phyloP scores from a whole-genome alignment of 495 filamentous ascomycete species.

The Astrothelium subdiscretum region DNA sequence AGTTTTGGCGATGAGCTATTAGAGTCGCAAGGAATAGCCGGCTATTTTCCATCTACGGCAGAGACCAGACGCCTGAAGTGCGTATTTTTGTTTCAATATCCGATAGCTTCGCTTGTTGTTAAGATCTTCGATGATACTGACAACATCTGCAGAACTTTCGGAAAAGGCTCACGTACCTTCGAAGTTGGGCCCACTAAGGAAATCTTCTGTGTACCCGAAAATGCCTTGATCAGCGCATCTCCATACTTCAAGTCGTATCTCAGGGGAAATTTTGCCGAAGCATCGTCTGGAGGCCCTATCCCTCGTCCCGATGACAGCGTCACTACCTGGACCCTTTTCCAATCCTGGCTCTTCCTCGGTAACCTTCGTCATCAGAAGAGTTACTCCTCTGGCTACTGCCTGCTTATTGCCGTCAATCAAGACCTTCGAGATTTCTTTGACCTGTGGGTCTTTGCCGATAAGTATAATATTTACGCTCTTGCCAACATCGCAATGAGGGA shows the following conservation, averaged over 20 bases:
- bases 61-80: too few species aligned
- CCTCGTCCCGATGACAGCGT: neutral
- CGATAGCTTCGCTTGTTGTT: too few species aligned
- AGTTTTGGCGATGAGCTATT: too few species aligned
- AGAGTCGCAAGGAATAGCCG: too few species aligned
- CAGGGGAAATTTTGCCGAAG: neutral
- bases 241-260: neutral
- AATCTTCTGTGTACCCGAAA: neutral
- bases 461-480: neutral
- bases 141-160: neutral
- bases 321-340: neutral
- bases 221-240: neutral
- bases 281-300: neutral
- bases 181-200: neutral
- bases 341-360: neutral
- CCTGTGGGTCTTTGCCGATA: neutral
- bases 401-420: neutral
- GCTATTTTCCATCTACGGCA: too few species aligned
- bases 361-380: neutral
- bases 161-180: neutral
- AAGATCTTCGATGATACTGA: too few species aligned
- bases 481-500: neutral
- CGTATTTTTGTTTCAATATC: too few species aligned
- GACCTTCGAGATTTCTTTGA: neutral
- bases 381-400: neutral